Evolutionary conservation across 169 alveolate species (phyloP), one percentile per base, ranked within the genome.

Genomic region (Cardiosporidium cionae): DNA sequence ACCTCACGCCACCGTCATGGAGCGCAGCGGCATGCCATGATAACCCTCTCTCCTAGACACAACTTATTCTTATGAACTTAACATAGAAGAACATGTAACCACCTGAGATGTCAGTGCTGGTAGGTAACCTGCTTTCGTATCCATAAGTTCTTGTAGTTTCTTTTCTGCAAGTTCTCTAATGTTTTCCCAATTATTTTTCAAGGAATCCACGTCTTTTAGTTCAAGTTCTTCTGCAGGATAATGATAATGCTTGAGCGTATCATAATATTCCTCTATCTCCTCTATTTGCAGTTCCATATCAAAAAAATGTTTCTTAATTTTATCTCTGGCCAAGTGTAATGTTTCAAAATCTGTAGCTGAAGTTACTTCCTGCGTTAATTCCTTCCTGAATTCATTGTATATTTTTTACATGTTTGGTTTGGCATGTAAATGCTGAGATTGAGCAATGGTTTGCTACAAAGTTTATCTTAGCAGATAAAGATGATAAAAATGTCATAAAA

Each of bases 201-300:
- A 84, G 25, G 74, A 64, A 31, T 85, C 85, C 36, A 90, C 91
- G 33, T 84, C 89, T 32, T 84, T 87, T 64, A 69, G 69, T 27
- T 82, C 81, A 70, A 89, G 93, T 33, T 75, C 80, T 36, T 84
- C 85, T 9, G 79, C 89, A 9, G 74, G 86, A 78, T 87, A 88
- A 73, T 90, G 82, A 85, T 94, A 91, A 86, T 90, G 80, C 80
- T 85, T 87, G 16, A 94, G 82, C 52, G 95, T 91, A 72, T 95
- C 88, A 82, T 90, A 92, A 74, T 91, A 89, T 70, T 92, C 98
- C n/a, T 89, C 79, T 52, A 91, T 91, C 66, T 93, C 95, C 68
- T 83, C 84, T 1, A 91, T 89, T 71, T 72, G 70, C 86, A 93
- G 86, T 68, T 94, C 98, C 92, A 91, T 90, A 70, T 89, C 93